Conservation (phyloP, 805 yeast species). For the Saccharomyces mikatae region DNA sequence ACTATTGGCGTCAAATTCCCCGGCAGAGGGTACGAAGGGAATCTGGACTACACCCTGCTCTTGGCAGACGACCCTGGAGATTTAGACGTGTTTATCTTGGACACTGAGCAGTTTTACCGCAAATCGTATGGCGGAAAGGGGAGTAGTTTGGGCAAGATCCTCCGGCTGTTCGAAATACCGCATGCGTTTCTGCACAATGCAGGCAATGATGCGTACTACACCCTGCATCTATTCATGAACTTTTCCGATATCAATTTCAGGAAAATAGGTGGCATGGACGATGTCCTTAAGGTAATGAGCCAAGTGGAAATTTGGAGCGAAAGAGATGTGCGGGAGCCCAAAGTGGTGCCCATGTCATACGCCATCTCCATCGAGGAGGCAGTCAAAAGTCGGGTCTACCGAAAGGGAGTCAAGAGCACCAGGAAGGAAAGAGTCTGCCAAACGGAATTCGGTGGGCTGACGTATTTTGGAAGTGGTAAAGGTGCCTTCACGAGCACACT, state of each 20-base stretch:
- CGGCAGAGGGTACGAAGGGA: constrained; percentile 4
- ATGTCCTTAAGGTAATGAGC: constrained; percentile 13
- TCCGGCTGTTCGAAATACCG: constrained; percentile 44
- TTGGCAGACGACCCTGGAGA: background rate
- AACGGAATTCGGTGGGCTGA: constrained; percentile 28
- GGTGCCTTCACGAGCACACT: constrained; percentile 17
- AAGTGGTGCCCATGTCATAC: constrained; percentile 25
- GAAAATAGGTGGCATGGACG: constrained; percentile 20
- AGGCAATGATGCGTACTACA: constrained; percentile 62
- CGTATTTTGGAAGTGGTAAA: constrained; percentile 17
- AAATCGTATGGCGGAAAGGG: constrained; percentile 36
- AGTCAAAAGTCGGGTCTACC: background rate
- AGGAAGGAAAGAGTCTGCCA: constrained; percentile 21
- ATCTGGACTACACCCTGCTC: background rate
- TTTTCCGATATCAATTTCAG: constrained; percentile 39
- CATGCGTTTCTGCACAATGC: constrained; percentile 60
- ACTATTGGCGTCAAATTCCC: constrained; percentile 43
- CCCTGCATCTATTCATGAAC: constrained; percentile 43
- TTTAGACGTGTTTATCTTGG: constrained; percentile 27
- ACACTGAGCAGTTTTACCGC: constrained; percentile 42
- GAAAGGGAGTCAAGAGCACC: background rate
- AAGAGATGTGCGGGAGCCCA: constrained; percentile 19
- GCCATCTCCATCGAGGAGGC: constrained; percentile 11
- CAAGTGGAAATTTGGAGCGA: constrained; percentile 14
- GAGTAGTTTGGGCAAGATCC: constrained; percentile 38